Evolutionary conservation across 179 eudicot genomes (phyloP).

Genomic region (Heliamphora pulchella): DNA sequence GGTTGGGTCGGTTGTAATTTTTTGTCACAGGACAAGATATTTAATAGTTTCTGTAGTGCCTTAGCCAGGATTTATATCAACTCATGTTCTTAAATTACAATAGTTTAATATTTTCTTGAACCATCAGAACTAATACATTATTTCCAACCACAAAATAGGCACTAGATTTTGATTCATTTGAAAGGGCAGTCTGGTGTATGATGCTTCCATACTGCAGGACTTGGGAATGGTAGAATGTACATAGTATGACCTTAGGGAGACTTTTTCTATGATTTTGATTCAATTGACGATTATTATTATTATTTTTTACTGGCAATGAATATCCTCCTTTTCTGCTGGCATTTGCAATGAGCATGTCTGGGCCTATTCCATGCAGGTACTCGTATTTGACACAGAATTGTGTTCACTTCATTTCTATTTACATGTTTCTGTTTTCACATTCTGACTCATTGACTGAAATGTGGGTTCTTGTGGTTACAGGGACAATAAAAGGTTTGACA

Average conservation of each 20-base stretch:
- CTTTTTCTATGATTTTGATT: not conserved
- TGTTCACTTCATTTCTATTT: not conserved
- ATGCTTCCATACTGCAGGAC: too few relatives aligned
- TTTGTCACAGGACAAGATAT: too few relatives aligned
- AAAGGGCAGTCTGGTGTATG: not conserved
- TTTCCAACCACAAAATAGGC: not conserved
- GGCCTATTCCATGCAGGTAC: conserved; percentile 8
- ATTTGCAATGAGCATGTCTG: not conserved
- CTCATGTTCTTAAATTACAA: not conserved
- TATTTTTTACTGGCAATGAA: not conserved
- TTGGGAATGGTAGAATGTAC: too few relatives aligned
- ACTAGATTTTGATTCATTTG: not conserved
- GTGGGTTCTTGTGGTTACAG: conserved; percentile 32
- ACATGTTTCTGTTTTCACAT: not conserved
- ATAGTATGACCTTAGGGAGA: too few relatives aligned
- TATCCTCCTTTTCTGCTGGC: not conserved
- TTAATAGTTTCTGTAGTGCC: not conserved
- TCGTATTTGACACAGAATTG: not conserved
- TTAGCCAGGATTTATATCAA: not conserved
- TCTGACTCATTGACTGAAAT: conserved; percentile 6
- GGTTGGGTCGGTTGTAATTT: too few relatives aligned
- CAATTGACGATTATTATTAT: not conserved
- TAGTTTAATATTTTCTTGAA: not conserved
- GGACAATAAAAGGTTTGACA: conserved; percentile 81
- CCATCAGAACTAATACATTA: too few relatives aligned